These are phyloP conservation scores for Colletotrichum limetticola DNA, from an alignment of 2,329 filamentous ascomycete genomes.

Conservation along the genomic window DNA sequence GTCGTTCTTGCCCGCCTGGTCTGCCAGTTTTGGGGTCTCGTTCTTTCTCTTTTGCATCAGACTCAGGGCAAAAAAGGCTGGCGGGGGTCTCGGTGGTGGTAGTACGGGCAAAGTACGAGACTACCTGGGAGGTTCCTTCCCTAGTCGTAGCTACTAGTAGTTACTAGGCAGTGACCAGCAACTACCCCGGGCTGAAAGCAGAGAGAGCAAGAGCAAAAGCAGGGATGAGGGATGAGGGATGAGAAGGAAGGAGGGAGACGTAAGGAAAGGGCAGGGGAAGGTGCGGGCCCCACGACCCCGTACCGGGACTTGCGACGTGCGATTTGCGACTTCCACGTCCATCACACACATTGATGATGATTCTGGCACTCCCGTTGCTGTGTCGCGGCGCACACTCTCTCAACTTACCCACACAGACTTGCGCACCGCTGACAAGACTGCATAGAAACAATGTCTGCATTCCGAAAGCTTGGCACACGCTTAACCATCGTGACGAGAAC, in stretches of 20 bases:
- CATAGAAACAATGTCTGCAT: background rate
- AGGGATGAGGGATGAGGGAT: conserved; percentile 20
- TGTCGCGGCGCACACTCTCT: background rate
- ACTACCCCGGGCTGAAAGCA: conserved; percentile 31
- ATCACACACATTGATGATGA: background rate
- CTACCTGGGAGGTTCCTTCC: background rate
- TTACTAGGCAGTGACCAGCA: background rate
- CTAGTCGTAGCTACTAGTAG: background rate
- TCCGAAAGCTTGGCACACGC: background rate
- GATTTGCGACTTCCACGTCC: background rate
- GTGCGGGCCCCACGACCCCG: background rate
- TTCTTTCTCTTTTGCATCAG: background rate
- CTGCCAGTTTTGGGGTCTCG: background rate
- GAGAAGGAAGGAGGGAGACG: conserved; percentile 10
- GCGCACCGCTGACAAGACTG: background rate
- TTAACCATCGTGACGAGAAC: background rate
- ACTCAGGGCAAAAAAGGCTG: background rate
- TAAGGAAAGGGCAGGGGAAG: conserved; percentile 7
- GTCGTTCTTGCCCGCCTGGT: conserved; percentile 1
- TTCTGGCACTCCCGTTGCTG: too few species aligned
- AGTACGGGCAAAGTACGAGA: background rate
- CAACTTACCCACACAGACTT: background rate
- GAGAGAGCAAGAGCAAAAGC: background rate
- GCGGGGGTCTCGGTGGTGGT: conserved; percentile 15
- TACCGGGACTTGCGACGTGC: background rate